phyloP scores from a whole-genome alignment of 2,329 filamentous ascomycete genomes.

The Thielaviopsis euricoi region DNA sequence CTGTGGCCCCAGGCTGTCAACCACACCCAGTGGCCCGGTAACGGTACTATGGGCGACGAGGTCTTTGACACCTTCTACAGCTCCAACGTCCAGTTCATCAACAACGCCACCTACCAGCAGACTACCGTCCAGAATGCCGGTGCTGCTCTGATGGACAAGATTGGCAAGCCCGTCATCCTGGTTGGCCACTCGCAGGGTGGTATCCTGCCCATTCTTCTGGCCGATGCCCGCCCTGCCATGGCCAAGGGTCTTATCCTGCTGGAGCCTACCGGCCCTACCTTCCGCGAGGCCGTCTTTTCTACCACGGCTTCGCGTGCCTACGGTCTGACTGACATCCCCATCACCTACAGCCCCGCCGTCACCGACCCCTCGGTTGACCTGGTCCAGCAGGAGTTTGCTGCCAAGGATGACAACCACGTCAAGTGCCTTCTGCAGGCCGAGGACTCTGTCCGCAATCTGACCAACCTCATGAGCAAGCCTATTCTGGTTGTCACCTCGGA shows the following conservation, averaged over 20 bases:
- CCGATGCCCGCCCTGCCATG: conserved; percentile 25
- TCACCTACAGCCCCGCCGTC: conserved; percentile 30
- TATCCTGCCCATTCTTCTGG: conserved; percentile 23
- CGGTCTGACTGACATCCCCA: conserved; percentile 31
- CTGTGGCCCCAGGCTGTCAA: conserved; percentile 24
- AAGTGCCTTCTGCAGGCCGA: conserved; percentile 21
- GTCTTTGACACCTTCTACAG: conserved; percentile 26
- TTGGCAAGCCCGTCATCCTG: conserved; percentile 22
- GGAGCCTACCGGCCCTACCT: conserved; percentile 32
- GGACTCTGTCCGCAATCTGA: conserved; percentile 17
- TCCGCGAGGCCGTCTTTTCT: conserved; percentile 25
- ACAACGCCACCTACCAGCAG: conserved; percentile 21
- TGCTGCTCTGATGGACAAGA: conserved; percentile 25
- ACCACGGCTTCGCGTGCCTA: conserved; percentile 21
- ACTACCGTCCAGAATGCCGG: conserved; percentile 22
- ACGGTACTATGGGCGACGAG: conserved; percentile 22
- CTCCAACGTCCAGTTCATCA: conserved; percentile 23
- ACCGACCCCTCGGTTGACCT: conserved; percentile 21
- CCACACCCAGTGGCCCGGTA: conserved; percentile 28
- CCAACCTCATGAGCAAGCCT: conserved; percentile 20
- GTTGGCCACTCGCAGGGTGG: conserved; percentile 31
- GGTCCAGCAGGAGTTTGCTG: conserved; percentile 16
- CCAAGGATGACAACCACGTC: conserved; percentile 14
- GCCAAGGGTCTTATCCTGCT: conserved; percentile 26
- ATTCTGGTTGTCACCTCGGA: conserved; percentile 25